Conservation (phyloP, 768 basidiomycete species). For the Lenzites betulinus region DNA sequence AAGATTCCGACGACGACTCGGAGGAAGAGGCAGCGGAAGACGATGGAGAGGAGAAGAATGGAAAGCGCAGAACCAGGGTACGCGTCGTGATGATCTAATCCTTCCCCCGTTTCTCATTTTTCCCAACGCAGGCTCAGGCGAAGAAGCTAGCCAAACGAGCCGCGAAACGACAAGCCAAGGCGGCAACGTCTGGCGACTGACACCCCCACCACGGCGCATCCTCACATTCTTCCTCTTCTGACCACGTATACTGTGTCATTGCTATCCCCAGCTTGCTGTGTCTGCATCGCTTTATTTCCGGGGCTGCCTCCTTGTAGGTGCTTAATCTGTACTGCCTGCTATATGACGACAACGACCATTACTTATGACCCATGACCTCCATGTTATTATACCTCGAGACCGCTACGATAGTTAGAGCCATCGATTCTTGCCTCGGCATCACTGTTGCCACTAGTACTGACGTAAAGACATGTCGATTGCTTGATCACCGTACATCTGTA, state of each 20-base stretch:
- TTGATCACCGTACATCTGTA: no score
- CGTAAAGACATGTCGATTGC: no score
- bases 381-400: slow-evolving; percentile 15
- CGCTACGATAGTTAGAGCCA: background rate
- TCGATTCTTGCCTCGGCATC: no score
- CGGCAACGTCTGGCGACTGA: slow-evolving; percentile 16
- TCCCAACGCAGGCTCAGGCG: slow-evolving; percentile 29
- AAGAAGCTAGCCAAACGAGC: slow-evolving; percentile 29
- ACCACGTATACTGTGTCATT: slow-evolving; percentile 18
- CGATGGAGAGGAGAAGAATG: slow-evolving; percentile 25
- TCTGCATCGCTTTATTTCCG: slow-evolving; percentile 22
- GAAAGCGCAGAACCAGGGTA: slow-evolving; percentile 38
- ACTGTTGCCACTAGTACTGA: no score
- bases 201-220: background rate
- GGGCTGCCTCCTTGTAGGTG: slow-evolving; percentile 14
- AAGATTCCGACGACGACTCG: slow-evolving; percentile 12
- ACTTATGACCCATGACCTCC: background rate
- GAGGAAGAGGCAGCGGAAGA: slow-evolving; percentile 24
- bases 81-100: background rate
- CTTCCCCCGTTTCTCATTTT: background rate
- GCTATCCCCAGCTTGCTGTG: slow-evolving; percentile 22
- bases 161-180: slow-evolving; percentile 24
- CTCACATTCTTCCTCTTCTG: background rate
- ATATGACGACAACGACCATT: background rate
- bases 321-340: slow-evolving; percentile 7